Conservation (phyloP, 2,329 filamentous ascomycete genomes). For the Parascedosporium putredinis region DNA sequence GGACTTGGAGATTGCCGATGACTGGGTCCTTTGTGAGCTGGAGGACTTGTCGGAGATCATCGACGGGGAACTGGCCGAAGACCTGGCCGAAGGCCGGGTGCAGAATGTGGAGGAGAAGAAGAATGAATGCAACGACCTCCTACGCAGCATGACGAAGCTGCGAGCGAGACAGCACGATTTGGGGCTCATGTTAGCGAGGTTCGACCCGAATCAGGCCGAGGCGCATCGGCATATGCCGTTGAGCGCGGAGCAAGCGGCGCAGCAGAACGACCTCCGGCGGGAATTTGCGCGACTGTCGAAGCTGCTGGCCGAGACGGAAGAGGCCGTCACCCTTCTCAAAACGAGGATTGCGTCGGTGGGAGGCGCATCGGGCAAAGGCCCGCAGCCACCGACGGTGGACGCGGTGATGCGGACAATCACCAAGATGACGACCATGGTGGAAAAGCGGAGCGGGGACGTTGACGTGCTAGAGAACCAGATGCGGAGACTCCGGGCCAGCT, state of each 20-base stretch:
- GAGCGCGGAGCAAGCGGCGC: conserved; percentile 71
- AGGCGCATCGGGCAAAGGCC: conserved; percentile 33
- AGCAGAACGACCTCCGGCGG: conserved; percentile 74
- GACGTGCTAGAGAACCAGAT: conserved; percentile 84
- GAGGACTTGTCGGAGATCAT: conserved; percentile 56
- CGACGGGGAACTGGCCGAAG: conserved; percentile 49
- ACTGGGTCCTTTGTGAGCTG: conserved; percentile 70
- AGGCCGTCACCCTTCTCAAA: conserved; percentile 67
- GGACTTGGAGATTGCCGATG: conserved; percentile 57
- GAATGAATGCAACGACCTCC: conserved; percentile 54
- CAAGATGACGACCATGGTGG: conserved; percentile 87
- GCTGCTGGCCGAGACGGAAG: conserved; percentile 67
- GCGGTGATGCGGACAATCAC: conserved; percentile 82
- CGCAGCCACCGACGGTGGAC: conserved; percentile 71
- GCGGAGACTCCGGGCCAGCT: conserved; percentile 53
- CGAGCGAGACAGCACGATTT: conserved; percentile 69
- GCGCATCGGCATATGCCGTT: conserved; percentile 60
- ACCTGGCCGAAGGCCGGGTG: conserved; percentile 58
- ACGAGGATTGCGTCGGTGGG: conserved; percentile 59
- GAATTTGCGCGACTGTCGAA: conserved; percentile 66
- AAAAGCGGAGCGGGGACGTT: conserved; percentile 83
- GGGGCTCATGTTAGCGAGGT: conserved; percentile 58
- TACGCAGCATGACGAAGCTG: conserved; percentile 60
- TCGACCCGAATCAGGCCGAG: conserved; percentile 58
- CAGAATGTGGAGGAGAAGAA: conserved; percentile 60